Base-by-base conservation (phyloP, 352 stramenopile species). In the Aphanomyces astaci region DNA sequence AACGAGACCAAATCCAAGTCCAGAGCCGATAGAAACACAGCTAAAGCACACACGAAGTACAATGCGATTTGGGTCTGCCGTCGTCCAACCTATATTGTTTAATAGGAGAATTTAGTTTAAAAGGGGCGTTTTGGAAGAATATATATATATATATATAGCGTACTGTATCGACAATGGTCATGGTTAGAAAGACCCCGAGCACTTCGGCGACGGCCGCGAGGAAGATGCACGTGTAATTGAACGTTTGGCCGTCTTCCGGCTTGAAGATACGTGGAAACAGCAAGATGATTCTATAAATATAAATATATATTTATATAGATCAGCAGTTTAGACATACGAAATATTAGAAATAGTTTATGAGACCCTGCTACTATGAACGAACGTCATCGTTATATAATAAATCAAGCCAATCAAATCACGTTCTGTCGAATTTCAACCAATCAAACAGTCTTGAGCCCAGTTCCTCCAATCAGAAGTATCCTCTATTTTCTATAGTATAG, bases 161-260 rank as follows among this genome's bases (percentile, higher is more conserved):
- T 33, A 68, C 62, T 11, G 24, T 40, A 32, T 68, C 62, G n/a
- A 68, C 62, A 25, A 68, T 49, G n/a, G 62, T 43, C 9, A 68
- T 68, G 4, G 62, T 68, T 17, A 43, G 19, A n/a, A 68, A 49
- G 15, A 68, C 62, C 5, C 62, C 62, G 17, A 32, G 2, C 13
- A 68, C 46, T 68, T 68, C 62, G 3, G 62, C 62, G 22, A 68
- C 13, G 7, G 62, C 62, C 11, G 62, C 62, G n/a, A 68, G 40
- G 27, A 68, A 57, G 22, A 68, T 68, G 31, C 28, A 59, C 30
- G 43, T 57, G 40, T 68, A 68, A 27, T 68, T 68, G 33, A 68
- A 68, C 17, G 39, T 13, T 1, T 64, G 9, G 56, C 36, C 32
- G 19, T 59, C 39, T 15, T 33, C 5, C 31, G 53, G 39, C 22